A percentile compares a stretch with the other conserved stretches of the same genome.
Conservation (phyloP, 176 grass and related monocot genomes). For the Musa acuminata region DNA sequence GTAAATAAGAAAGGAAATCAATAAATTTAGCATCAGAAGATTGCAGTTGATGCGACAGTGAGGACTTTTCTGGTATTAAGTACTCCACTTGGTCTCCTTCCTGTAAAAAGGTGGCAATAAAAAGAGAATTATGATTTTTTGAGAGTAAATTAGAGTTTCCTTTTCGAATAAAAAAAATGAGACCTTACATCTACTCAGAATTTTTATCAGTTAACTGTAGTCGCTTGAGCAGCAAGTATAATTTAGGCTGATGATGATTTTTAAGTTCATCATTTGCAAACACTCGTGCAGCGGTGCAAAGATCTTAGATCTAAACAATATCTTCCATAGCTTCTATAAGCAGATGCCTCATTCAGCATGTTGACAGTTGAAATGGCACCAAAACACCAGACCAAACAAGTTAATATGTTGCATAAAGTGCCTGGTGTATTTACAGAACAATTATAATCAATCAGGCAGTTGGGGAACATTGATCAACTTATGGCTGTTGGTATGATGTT, state of each 20-base stretch:
- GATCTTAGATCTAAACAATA: not conserved
- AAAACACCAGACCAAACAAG: not conserved
- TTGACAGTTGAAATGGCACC: not conserved
- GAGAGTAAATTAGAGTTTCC: not conserved
- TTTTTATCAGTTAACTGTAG: not conserved
- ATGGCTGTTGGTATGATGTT: no score
- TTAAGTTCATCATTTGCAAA: not conserved
- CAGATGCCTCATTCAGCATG: not conserved
- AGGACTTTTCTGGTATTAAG: slow-evolving; percentile 16
- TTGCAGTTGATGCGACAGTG: slow-evolving; percentile 3
- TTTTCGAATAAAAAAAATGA: not conserved
- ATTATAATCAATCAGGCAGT: not conserved
- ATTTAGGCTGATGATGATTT: not conserved
- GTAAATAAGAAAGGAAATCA: slow-evolving; percentile 21
- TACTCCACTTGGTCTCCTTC: slow-evolving; percentile 13
- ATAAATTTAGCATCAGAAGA: slow-evolving; percentile 10
- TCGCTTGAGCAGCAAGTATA: not conserved
- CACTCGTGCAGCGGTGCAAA: not conserved
- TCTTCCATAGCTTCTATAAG: not conserved
- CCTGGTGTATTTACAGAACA: not conserved
- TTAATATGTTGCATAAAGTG: not conserved
- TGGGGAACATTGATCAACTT: not conserved
- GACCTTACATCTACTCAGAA: not conserved
- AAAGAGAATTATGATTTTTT: not conserved
- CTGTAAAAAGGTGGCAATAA: not conserved